phyloP scores from a whole-genome alignment of 148 eudicot genomes.

The Pharnaceum exiguum region DNA sequence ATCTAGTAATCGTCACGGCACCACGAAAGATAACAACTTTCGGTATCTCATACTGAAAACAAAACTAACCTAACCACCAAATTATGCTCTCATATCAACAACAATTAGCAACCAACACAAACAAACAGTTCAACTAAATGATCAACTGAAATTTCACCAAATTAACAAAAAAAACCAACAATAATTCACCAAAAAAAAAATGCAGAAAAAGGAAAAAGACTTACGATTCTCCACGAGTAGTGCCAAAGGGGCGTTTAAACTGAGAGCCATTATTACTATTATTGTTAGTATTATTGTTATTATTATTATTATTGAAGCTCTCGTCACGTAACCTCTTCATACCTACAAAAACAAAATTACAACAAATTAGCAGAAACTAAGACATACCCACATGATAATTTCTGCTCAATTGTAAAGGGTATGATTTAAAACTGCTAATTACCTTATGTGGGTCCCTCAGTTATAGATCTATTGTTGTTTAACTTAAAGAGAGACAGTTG shows the following conservation, averaged over 20 bases:
- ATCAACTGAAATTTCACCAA: slow-evolving; percentile 9
- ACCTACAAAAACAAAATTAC: slow-evolving; percentile 25
- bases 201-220: slow-evolving; percentile 9
- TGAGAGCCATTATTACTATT: slow-evolving; percentile 46
- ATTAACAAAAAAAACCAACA: slow-evolving; percentile 7
- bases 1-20: no score
- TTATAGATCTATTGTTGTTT: slow-evolving; percentile 17
- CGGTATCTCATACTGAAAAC: no score
- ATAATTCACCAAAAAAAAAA: slow-evolving; percentile 11
- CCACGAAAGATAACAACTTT: no score
- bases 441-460: slow-evolving; percentile 5
- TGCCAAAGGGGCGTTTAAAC: slow-evolving; percentile 65
- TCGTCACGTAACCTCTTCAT: slow-evolving; percentile 87
- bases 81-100: slow-evolving; percentile 2
- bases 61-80: slow-evolving; percentile 1
- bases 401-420: slow-evolving; percentile 16
- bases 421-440: background rate
- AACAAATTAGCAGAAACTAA: background rate
- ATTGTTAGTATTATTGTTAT: no score
- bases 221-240: slow-evolving; percentile 79
- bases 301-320: no score
- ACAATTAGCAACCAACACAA: background rate
- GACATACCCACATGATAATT: slow-evolving; percentile 12
- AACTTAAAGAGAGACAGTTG: slow-evolving; percentile 1
- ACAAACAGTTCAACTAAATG: slow-evolving; percentile 7